A percentile compares a stretch with the other conserved stretches of the same genome.
phyloP scores from a whole-genome alignment of 2,329 filamentous ascomycete species.

The Botrytis tulipae region DNA sequence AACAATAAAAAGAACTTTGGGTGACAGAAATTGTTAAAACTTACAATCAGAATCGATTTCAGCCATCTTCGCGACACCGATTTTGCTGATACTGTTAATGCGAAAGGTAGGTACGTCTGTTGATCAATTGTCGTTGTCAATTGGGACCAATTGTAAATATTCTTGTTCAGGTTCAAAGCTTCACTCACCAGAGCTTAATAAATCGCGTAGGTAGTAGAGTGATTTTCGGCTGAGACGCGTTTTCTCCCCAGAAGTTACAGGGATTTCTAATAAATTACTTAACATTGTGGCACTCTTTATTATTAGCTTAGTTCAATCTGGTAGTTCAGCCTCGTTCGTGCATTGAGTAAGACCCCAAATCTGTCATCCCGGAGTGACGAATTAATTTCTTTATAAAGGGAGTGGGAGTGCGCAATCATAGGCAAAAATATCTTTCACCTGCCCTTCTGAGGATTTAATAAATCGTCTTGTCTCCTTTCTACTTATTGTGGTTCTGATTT shows the following conservation, averaged over 20 bases:
- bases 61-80: conserved; percentile 25
- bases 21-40: conserved; percentile 14
- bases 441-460: not conserved
- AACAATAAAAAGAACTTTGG: not conserved
- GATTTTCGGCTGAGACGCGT: conserved; percentile 23
- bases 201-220: conserved; percentile 32
- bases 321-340: conserved; percentile 21
- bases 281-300: not conserved
- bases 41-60: conserved; percentile 31
- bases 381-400: conserved; percentile 15
- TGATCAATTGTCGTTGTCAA: not conserved
- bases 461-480: not conserved
- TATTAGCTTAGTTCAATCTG: not conserved
- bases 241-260: not conserved
- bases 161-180: conserved; percentile 2
- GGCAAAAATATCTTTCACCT: not conserved
- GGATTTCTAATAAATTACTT: conserved; percentile 3
- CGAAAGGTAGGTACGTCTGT: not conserved
- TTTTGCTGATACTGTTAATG: not conserved
- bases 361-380: conserved; percentile 20
- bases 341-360: conserved; percentile 14
- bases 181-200: not conserved
- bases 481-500: not conserved
- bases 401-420: not conserved
- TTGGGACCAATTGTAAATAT: conserved; percentile 1